These are phyloP conservation scores for Fusarium sp. DNA, from an alignment of 2,329 filamentous ascomycete genomes.

Conservation along the genomic window DNA sequence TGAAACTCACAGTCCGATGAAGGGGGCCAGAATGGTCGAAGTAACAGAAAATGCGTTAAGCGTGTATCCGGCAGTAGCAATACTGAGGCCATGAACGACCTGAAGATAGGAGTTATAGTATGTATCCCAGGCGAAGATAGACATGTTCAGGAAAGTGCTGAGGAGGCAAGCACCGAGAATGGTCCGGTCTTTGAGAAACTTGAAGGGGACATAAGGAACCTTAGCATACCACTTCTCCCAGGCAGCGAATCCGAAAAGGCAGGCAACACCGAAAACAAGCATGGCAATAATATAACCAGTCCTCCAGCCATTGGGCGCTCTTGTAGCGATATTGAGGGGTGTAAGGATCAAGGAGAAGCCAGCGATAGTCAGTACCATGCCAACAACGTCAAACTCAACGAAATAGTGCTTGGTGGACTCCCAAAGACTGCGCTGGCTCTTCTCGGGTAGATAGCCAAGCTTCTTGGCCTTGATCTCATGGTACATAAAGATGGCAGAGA, in stretches of 20 bases:
- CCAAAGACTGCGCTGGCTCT: slow-evolving; percentile 56
- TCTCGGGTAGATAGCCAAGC: slow-evolving; percentile 58
- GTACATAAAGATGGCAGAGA: slow-evolving; percentile 66
- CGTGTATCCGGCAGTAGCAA: slow-evolving; percentile 62
- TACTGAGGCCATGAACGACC: slow-evolving; percentile 61
- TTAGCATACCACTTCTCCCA: slow-evolving; percentile 69
- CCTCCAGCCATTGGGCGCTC: slow-evolving; percentile 59
- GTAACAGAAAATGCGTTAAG: slow-evolving; percentile 62
- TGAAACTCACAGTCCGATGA: slow-evolving; percentile 56
- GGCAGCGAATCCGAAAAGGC: slow-evolving; percentile 62
- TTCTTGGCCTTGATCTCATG: slow-evolving; percentile 68
- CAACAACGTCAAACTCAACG: slow-evolving; percentile 56
- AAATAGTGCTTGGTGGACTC: slow-evolving; percentile 56
- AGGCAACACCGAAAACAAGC: slow-evolving; percentile 65
- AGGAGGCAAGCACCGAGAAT: slow-evolving; percentile 61
- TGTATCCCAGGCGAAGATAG: slow-evolving; percentile 56
- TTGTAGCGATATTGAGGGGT: slow-evolving; percentile 67
- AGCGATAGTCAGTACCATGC: slow-evolving; percentile 64
- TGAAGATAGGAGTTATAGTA: slow-evolving; percentile 65
- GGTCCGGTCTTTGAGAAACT: slow-evolving; percentile 61
- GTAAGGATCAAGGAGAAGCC: slow-evolving; percentile 68
- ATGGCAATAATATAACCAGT: slow-evolving; percentile 65
- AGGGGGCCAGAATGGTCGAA: slow-evolving; percentile 59
- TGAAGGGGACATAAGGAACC: slow-evolving; percentile 59
- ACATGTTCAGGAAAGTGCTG: slow-evolving; percentile 55